These are phyloP conservation scores for Boletus subcaerulescens DNA, from an alignment of 768 basidiomycete genomes.

Conservation along the genomic window DNA sequence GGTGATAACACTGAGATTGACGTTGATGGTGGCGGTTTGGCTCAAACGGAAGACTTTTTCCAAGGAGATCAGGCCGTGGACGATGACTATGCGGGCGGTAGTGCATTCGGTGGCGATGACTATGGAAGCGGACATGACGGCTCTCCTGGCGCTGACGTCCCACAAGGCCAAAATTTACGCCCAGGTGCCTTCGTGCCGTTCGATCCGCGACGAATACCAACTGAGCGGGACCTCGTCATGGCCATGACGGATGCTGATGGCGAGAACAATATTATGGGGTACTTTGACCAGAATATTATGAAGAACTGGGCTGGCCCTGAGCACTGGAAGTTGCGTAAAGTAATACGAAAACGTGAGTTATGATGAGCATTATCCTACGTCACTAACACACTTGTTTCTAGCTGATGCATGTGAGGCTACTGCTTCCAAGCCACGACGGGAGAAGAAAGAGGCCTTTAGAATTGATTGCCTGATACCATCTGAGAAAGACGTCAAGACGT, in stretches of 20 bases:
- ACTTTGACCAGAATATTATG: conserved; percentile 82
- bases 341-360: conserved; percentile 70
- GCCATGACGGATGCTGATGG: conserved; percentile 74
- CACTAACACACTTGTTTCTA: conserved; percentile 15
- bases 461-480: conserved; percentile 72
- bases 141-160: conserved; percentile 44
- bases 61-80: conserved; percentile 55
- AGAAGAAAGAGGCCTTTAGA: conserved; percentile 77
- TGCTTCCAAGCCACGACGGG: conserved; percentile 55
- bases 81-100: conserved; percentile 43
- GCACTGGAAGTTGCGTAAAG: conserved; percentile 92
- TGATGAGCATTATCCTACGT: background rate
- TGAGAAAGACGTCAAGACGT: conserved; percentile 57
- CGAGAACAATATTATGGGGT: conserved; percentile 65
- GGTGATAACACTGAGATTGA: conserved; percentile 34
- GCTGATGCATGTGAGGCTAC: conserved; percentile 51
- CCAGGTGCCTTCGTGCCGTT: conserved; percentile 68
- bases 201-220: conserved; percentile 77
- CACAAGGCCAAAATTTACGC: conserved; percentile 36
- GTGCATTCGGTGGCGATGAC: conserved; percentile 42
- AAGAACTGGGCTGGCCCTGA: conserved; percentile 99
- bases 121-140: conserved; percentile 38
- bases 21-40: conserved; percentile 37
- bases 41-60: conserved; percentile 63
- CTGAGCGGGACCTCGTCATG: conserved; percentile 79